These are phyloP conservation scores for Colletotrichum paranaense DNA, from an alignment of 2,329 filamentous ascomycete genomes.

Conservation along the genomic window DNA sequence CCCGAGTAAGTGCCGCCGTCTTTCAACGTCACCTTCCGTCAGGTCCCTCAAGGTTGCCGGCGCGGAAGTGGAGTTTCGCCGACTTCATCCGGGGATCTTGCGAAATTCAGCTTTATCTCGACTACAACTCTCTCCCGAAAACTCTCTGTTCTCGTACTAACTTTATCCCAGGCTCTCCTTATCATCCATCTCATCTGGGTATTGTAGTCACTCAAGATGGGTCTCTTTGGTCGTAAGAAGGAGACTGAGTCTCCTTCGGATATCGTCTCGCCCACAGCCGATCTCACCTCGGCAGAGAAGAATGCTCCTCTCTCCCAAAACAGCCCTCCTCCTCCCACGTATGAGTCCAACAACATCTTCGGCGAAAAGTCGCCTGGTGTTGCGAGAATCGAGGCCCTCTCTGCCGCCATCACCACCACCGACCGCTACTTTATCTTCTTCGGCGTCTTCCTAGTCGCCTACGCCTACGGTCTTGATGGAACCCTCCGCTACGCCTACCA, in stretches of 20 bases:
- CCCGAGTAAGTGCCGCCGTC: not conserved
- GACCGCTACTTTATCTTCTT: conserved; percentile 70
- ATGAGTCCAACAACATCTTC: conserved; percentile 34
- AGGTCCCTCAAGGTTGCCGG: not conserved
- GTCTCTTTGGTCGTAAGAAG: conserved; percentile 9
- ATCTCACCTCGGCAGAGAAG: conserved; percentile 8
- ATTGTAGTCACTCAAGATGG: not conserved
- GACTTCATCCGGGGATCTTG: not conserved
- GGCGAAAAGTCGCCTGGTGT: conserved; percentile 62
- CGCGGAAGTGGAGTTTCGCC: not conserved
- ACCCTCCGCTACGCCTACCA: conserved; percentile 67
- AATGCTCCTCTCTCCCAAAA: not conserved
- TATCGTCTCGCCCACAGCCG: not conserved
- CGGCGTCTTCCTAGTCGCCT: conserved; percentile 71
- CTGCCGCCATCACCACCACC: conserved; percentile 59
- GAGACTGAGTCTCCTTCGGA: conserved; percentile 14
- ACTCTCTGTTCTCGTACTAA: not conserved
- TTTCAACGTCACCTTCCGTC: not conserved
- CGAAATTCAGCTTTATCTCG: not conserved
- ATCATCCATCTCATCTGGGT: not conserved
- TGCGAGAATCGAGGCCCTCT: conserved; percentile 67
- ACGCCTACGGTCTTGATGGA: conserved; percentile 72
- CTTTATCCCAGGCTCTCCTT: not conserved
- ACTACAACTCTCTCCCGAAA: too few relatives aligned
- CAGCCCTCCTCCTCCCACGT: not conserved